These are phyloP conservation scores for Azolla pinnata DNA, from an alignment of 75 land plant species.

Conservation along the genomic window DNA sequence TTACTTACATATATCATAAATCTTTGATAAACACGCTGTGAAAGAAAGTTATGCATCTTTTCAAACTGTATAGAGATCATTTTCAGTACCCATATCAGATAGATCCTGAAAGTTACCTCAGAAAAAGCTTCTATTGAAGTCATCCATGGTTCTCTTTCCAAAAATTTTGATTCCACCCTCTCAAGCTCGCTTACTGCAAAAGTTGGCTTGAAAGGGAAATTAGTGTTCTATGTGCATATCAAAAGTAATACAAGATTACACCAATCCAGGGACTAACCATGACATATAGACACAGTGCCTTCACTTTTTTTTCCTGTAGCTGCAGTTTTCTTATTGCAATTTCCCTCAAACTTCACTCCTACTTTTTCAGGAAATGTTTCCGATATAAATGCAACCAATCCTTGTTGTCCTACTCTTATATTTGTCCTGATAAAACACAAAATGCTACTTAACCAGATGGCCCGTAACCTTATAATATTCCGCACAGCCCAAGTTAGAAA, in stretches of 20 bases:
- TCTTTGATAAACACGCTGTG: too few species aligned
- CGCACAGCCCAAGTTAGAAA: too few species aligned
- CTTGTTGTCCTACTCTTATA: constrained; percentile 27
- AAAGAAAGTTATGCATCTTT: too few species aligned
- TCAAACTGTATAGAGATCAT: too few species aligned
- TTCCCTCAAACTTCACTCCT: constrained; percentile 24
- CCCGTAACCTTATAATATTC: too few species aligned
- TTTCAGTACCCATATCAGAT: too few species aligned
- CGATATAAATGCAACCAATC: constrained; percentile 17
- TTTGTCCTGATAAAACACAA: constrained; percentile 14
- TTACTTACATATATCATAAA: neutral
- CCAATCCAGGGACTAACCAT: constrained; percentile 1
- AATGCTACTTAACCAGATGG: too few species aligned
- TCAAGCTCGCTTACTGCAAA: constrained; percentile 23
- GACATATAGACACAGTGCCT: neutral
- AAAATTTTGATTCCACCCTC: neutral
- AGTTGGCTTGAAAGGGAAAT: neutral
- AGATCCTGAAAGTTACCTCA: too few species aligned
- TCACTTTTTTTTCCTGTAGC: constrained; percentile 4
- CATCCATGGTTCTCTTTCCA: constrained; percentile 15
- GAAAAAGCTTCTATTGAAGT: constrained; percentile 28
- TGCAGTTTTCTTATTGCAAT: constrained; percentile 7
- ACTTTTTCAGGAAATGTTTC: constrained; percentile 18
- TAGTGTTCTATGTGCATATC: neutral
- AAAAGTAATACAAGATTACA: neutral